A percentile compares a stretch with the other conserved stretches of the same genome.
phyloP scores from a whole-genome alignment of 768 basidiomycete genomes.

The Trametes elegans region DNA sequence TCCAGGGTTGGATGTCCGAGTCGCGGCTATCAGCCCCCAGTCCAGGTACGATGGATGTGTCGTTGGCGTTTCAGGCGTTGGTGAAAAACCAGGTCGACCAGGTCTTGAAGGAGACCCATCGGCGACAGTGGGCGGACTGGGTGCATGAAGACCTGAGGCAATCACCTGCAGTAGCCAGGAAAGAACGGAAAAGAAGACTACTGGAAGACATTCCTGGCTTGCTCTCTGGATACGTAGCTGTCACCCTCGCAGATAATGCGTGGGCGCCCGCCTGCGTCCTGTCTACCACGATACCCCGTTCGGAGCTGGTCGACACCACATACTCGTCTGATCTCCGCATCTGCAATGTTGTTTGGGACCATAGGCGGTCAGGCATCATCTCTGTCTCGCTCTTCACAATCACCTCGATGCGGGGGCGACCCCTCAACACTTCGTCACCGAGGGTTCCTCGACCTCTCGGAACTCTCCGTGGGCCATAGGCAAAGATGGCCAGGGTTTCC shows the following conservation, averaged over 20 bases:
- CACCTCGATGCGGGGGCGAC: not conserved
- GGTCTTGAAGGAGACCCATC: not conserved
- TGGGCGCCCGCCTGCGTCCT: conserved; percentile 8
- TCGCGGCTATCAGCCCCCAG: not conserved
- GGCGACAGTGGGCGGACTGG: not conserved
- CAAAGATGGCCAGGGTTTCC: not conserved
- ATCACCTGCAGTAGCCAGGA: not conserved
- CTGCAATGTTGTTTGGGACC: conserved; percentile 1
- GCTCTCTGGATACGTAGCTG: not conserved
- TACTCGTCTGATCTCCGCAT: not conserved
- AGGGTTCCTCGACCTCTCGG: not conserved
- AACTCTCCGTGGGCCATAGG: not conserved
- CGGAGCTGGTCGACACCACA: not conserved
- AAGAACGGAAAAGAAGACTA: not conserved
- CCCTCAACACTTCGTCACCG: not conserved
- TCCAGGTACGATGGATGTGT: not conserved
- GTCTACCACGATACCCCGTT: not conserved
- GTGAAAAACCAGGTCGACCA: conserved; percentile 4
- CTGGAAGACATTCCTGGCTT: not conserved
- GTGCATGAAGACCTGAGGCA: conserved; percentile 1
- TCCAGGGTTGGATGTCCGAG: not conserved
- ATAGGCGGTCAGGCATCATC: not conserved
- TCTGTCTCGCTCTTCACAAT: conserved; percentile 1
- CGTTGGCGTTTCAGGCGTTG: not conserved
- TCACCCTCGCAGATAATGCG: not conserved